Percentiles rank a stretch among this genome's conserved stretches.
These are phyloP conservation scores for Bacidia gigantensis DNA, from an alignment of 495 filamentous ascomycete species.

Conservation along the genomic window DNA sequence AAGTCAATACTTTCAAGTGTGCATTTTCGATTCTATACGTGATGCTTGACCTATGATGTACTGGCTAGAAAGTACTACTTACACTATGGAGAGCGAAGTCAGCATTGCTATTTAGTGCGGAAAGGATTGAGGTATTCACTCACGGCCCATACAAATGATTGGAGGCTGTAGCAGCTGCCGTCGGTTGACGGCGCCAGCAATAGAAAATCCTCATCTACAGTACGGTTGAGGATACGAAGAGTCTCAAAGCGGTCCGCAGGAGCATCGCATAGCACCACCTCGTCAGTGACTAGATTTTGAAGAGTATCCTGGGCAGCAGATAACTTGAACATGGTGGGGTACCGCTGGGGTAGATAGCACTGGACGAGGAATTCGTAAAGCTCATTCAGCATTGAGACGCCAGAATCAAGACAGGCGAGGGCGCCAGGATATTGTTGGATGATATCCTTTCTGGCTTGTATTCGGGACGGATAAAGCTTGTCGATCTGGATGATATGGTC, in stretches of 20 bases:
- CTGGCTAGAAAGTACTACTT: no score
- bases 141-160: conserved; percentile 55
- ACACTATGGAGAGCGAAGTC: no score
- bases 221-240: conserved; percentile 39
- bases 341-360: conserved; percentile 51
- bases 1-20: no score
- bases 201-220: conserved; percentile 63
- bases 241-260: conserved; percentile 16
- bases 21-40: no score
- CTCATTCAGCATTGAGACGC: conserved; percentile 34
- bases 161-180: conserved; percentile 42
- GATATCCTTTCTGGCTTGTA: conserved; percentile 35
- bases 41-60: no score
- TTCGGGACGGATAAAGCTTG: conserved; percentile 44
- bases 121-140: no score
- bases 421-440: conserved; percentile 21
- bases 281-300: conserved; percentile 34
- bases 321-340: conserved; percentile 45
- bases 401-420: conserved; percentile 24
- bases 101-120: no score
- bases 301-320: conserved; percentile 20
- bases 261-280: conserved; percentile 12
- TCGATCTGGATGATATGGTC: conserved; percentile 55
- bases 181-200: conserved; percentile 44
- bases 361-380: conserved; percentile 49